Evolutionary conservation across 129 eudicot genomes (phyloP), one percentile per base, ranked within the genome.

Genomic region (Logfia minima): DNA sequence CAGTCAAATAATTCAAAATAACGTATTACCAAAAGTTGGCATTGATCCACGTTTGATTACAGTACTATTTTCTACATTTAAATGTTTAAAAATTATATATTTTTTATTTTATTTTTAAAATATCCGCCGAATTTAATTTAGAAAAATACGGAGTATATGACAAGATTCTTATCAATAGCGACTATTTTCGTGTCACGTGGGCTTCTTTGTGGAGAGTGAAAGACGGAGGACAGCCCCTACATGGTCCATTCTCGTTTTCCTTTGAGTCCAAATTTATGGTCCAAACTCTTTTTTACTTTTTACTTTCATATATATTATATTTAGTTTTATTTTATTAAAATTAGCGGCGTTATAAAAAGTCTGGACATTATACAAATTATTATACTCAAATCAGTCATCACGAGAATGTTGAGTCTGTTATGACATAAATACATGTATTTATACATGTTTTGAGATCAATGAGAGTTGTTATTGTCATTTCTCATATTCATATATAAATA

Each of bases 171-270:
- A 52, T 18, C 39, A 43, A 58, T 58, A 26, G 70, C 61, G 52
- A 59, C 31, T 5, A 65, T 4, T 39, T 39, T 37, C 18, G 56
- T 80, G 37, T 80, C 84, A 80, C 80, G 84, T 80, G 85, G 82
- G 58, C 78, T 72, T 79, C 83, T 83, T 73, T 66, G 79, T 22
- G 51, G 80, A 67, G 83, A 78, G 82, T 67, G 79, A 83, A 78
- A 78, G 79, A 78, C 71, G 83, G 84, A 74, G 66, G 82, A 51
- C 76, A 75, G 83, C 86, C 86, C 86, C 86, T 78, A 83, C 86
- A 34, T 78, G 66, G 51, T 32, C 53, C 66, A 48, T 68, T 61
- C 66, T 77, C 21, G 8, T 56, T 26, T 70, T 43, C 53, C 70
- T 62, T 48, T 0, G 72, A 21, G 71, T 71, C 78, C 73, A 73